Base-by-base conservation (phyloP, 2,329 filamentous ascomycete species). In the Juglanconis juglandina region DNA sequence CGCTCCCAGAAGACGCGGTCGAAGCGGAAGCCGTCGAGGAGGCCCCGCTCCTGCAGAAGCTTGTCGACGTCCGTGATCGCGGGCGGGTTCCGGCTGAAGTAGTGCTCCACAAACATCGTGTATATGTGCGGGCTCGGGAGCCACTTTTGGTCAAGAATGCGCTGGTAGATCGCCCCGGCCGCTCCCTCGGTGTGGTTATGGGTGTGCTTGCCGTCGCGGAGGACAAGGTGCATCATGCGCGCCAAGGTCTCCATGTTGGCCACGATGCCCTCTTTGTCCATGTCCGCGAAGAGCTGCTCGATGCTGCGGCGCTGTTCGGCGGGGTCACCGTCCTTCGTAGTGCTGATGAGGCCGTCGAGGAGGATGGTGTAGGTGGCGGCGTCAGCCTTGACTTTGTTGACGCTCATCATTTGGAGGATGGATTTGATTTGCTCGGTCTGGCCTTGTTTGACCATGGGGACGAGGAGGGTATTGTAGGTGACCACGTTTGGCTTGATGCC, bases 321-420 rank as follows among this genome's bases (percentile, higher is more conserved):
- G 0, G 77, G 71, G 2, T 76, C 70, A 52, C 78, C 68, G 34
- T 67, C 59, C 42, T 73, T 68, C 47, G 84, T 73, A 46, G 72
- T 66, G 63, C 75, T 68, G 67, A 84, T 75, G 62, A 83, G 72
- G 68, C 81, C 82, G 47, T 89, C 85, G 7, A 95, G 77, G 59
- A 95, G 79, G 63, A 91, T 85, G 30, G 86, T 90, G 71, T 90
- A 91, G 0, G 91, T 95, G 5, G 81, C 82, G n/a, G 80, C 77
- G 70, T 92, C 85, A 1, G 87, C 82, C 35, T 78, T 66, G 34
- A 91, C 71, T 2, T 79, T 78, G 14, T 79, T 73, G 2, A 70
- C 64, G 44, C 80, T 74, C 89, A 92, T 92, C 57, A 79, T 74
- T 4, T 74, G 67, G 3, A 92, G 76, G 11, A 91, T 68, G 3